Percentiles rank a stretch among this genome's conserved stretches.
Evolutionary conservation across 306 rosid species (phyloP).

Genomic region (Begonia loranthoides): DNA sequence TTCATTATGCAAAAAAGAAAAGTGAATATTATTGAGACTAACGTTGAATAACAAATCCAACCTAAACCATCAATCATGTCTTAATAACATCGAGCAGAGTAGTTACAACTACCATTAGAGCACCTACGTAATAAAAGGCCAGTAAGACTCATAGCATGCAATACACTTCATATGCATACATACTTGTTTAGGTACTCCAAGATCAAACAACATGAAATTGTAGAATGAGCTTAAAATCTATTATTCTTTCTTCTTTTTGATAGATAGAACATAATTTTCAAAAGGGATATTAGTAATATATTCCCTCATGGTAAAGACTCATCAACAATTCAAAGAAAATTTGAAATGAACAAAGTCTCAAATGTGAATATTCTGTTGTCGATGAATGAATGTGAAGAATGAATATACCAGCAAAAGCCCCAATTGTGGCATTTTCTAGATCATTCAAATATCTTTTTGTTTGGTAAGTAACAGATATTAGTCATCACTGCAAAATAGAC

Average conservation of each 20-base stretch:
- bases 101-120: conserved; percentile 83
- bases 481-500: too few relatives aligned
- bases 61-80: conserved; percentile 90
- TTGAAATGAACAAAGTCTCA: not conserved
- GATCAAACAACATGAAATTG: too few relatives aligned
- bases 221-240: too few relatives aligned
- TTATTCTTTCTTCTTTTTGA: too few relatives aligned
- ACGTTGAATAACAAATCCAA: conserved; percentile 14
- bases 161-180: not conserved
- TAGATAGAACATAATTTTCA: not conserved
- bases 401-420: conserved; percentile 73
- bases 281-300: too few relatives aligned
- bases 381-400: not conserved
- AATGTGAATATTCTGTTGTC: not conserved
- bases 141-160: too few relatives aligned
- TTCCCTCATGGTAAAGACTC: not conserved
- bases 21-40: conserved; percentile 77
- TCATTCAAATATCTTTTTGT: conserved; percentile 58
- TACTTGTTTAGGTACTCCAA: not conserved
- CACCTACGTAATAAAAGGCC: conserved; percentile 34
- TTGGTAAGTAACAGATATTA: conserved; percentile 18
- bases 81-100: conserved; percentile 94
- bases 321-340: not conserved
- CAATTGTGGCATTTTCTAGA: conserved; percentile 65
- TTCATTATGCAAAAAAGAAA: conserved; percentile 90